phyloP scores from a whole-genome alignment of 2,329 filamentous ascomycete species.

The Penicillium brasilianum region DNA sequence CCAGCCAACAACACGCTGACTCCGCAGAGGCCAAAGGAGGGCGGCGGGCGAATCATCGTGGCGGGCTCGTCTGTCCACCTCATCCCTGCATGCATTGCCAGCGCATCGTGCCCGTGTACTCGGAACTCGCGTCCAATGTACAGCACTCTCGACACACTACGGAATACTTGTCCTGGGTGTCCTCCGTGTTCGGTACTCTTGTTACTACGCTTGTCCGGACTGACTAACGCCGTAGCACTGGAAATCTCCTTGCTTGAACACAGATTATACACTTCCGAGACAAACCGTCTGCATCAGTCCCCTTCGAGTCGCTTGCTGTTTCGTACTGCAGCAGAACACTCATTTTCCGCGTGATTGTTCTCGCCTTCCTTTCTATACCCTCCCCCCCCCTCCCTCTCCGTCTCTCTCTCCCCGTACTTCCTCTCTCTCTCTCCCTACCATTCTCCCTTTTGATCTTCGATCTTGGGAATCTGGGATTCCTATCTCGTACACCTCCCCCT shows the following conservation, averaged over 20 bases:
- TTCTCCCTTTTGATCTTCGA: slow-evolving; percentile 5
- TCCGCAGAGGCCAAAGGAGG: slow-evolving; percentile 31
- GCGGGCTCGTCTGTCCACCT: slow-evolving; percentile 28
- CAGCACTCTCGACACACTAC: no score
- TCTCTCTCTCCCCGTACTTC: no score
- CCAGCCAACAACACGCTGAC: slow-evolving; percentile 19
- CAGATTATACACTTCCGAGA: slow-evolving; percentile 12
- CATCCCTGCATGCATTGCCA: slow-evolving; percentile 42
- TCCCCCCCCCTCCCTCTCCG: slow-evolving; percentile 10
- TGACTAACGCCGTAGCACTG: neutral
- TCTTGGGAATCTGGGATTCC: slow-evolving; percentile 2
- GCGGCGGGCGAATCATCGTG: slow-evolving; percentile 36
- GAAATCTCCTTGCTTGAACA: neutral
- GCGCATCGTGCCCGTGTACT: slow-evolving; percentile 32
- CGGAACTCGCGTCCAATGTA: slow-evolving; percentile 25
- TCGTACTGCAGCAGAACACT: neutral
- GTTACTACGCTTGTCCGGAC: slow-evolving; percentile 4
- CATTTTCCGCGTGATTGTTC: slow-evolving; percentile 7
- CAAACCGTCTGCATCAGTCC: slow-evolving; percentile 35
- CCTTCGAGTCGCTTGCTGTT: slow-evolving; percentile 34
- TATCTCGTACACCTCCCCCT: slow-evolving; percentile 3
- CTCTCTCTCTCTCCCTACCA: slow-evolving; percentile 3
- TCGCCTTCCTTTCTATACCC: slow-evolving; percentile 11
- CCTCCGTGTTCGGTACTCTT: no score
- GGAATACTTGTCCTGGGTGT: no score